Evolutionary conservation across 495 filamentous ascomycete species (phyloP), one percentile per base, ranked within the genome.

Genomic region (Hapsidospora chrysogenum): DNA sequence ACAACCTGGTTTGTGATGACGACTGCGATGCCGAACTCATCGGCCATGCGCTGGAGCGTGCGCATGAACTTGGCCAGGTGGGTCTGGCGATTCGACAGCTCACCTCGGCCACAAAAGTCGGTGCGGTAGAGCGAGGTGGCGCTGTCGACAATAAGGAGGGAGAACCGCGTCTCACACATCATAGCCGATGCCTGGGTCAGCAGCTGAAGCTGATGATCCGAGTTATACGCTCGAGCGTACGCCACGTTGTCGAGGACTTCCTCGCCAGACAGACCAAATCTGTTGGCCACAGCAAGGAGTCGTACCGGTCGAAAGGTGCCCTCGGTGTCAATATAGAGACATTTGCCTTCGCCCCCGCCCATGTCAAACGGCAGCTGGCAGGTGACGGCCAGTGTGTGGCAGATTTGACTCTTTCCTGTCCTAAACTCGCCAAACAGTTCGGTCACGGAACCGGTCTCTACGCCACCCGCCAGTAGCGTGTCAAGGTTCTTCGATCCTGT

Each of bases 121-220:
- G 89, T 97, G 31, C 89, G 74, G 54, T 96, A 97, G 15, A 97
- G 68, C 1, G 87, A 80, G 0, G 87, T 97, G 13, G 89, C 89
- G 20, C 79, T 86, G 59, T 97, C 89, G 38, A 97, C 92, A 30
- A 97, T 72, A 25, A 97, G 70, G 3, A 97, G 68, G 13, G 86
- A 93, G 61, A 97, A 97, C 3, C 89, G 78, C 2, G 89, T 96
- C 55, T 96, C 92, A 39, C 85, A 94, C 89, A 97, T 97, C 89
- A 97, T 97, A 33, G 80, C 69, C 6, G 92, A 81, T 11, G 89
- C 89, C 52, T 96, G 86, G 52, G 84, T 92, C 34, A 97, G 72
- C 4, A 97, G 68, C 52, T 92, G 81, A 14, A 96, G 68, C 52
- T 97, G 89, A 53, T 97, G 89, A 40, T 97, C 89, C 2, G 85